Conservation (phyloP, 106 monocot species). For the Dendrobium huoshanense region DNA sequence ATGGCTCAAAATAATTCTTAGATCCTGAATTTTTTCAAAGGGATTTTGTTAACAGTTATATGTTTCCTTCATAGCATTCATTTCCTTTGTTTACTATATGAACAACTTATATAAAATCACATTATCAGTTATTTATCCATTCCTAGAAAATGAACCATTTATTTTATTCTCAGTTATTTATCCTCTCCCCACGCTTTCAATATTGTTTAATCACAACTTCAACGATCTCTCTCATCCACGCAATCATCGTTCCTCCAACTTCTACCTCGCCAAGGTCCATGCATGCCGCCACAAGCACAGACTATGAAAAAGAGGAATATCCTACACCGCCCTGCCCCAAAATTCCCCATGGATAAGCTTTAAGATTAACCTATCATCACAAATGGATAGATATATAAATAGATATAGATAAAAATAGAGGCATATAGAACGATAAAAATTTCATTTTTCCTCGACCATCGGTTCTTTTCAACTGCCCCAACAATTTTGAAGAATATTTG, state of each 20-base stretch:
- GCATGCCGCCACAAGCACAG: not conserved
- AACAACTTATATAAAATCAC: too few species aligned
- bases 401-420: not conserved
- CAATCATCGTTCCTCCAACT: not conserved
- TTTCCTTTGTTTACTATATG: too few species aligned
- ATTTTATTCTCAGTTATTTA: not conserved
- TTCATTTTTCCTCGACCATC: too few species aligned
- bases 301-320: not conserved
- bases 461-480: not conserved
- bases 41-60: too few species aligned
- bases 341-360: not conserved
- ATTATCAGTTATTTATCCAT: not conserved
- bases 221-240: not conserved
- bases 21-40: too few species aligned
- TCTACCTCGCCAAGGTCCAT: not conserved
- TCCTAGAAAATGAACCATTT: not conserved
- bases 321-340: not conserved
- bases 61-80: too few species aligned
- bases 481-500: not conserved
- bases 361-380: not conserved
- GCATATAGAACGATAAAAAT: not conserved
- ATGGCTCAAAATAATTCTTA: too few species aligned
- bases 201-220: not conserved
- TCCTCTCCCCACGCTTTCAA: not conserved
- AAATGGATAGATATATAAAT: not conserved